These are phyloP conservation scores for Euphorbia tirucalli DNA, from an alignment of 345 rosid genomes.

Conservation along the genomic window DNA sequence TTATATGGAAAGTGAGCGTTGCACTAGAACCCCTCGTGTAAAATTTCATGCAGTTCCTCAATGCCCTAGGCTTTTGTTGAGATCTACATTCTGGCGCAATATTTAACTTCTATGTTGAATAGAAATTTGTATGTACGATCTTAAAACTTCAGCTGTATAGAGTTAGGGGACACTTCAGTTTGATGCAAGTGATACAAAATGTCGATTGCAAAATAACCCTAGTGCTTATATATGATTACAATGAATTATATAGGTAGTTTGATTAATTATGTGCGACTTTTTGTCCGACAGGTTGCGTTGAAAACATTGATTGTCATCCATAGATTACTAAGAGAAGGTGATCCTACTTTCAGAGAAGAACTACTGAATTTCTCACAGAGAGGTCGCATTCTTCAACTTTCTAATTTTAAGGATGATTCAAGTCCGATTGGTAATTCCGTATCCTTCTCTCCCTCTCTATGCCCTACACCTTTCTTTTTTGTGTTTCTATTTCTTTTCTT, in stretches of 20 bases:
- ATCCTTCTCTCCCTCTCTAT: neutral
- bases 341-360: conserved; percentile 93
- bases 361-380: conserved; percentile 72
- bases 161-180: neutral
- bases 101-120: neutral
- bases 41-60: neutral
- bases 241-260: neutral
- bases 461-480: neutral
- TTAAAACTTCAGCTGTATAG: neutral
- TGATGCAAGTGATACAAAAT: neutral
- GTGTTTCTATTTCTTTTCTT: conserved; percentile 4
- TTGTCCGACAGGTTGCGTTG: conserved; percentile 68
- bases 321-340: conserved; percentile 85
- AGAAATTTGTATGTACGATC: neutral
- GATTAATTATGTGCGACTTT: neutral
- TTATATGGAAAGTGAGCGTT: neutral
- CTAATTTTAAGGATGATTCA: conserved; percentile 97
- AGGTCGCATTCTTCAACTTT: conserved; percentile 83
- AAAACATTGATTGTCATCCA: conserved; percentile 91
- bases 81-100: neutral
- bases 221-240: neutral
- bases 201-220: neutral
- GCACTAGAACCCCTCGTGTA: neutral
- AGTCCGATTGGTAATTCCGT: conserved; percentile 70
- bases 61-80: neutral